Evolutionary conservation across 202 grass and related monocot genomes (phyloP).

Genomic region (Zoysia matrella): DNA sequence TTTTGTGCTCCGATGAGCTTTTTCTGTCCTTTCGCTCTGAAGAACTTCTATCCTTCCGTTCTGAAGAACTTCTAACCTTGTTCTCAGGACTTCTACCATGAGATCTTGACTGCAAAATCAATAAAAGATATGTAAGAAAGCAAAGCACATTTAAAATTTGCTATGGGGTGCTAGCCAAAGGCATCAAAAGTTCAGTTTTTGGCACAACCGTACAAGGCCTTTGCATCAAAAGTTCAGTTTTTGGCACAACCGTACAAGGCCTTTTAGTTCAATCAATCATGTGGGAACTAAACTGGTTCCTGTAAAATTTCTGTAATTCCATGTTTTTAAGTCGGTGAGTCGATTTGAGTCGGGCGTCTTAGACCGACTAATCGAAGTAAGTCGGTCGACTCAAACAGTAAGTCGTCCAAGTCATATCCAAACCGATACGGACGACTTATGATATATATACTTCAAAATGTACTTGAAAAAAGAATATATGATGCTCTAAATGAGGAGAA

Average conservation of each 20-base stretch:
- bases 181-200: background rate
- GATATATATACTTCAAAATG: no score
- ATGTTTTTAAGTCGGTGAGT: background rate
- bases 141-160: background rate
- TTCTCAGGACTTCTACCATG: conserved; percentile 25
- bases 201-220: no score
- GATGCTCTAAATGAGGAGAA: no score
- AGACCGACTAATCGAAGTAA: no score
- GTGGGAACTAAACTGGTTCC: background rate
- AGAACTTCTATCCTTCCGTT: conserved; percentile 13
- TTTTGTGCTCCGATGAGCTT: conserved; percentile 28
- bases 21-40: conserved; percentile 4
- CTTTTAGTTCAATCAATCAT: background rate
- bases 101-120: conserved; percentile 49
- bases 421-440: no score
- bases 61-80: conserved; percentile 4
- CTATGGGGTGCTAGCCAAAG: background rate
- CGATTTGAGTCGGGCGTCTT: no score
- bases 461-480: no score
- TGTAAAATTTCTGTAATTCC: background rate
- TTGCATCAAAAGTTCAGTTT: background rate
- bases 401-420: no score
- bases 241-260: background rate
- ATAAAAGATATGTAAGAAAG: conserved; percentile 16
- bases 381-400: no score